Percentiles rank a stretch among this genome's conserved stretches.
Evolutionary conservation across 1,284 basidiomycete genomes (phyloP).

Genomic region (Inonotus hispidus): DNA sequence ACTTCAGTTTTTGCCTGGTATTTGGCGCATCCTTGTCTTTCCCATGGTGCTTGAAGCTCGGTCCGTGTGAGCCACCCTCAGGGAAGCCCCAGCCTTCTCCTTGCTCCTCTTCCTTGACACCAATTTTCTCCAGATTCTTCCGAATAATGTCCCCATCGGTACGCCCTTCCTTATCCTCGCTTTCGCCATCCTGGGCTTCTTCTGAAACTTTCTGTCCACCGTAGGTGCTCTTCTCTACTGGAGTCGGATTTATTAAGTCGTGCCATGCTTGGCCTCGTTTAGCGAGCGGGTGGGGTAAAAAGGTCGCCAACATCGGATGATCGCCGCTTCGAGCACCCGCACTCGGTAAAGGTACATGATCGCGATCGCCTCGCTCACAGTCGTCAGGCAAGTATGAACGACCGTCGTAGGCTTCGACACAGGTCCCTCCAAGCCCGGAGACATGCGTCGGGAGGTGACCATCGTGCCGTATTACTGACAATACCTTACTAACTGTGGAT

Average conservation of each 20-base stretch:
- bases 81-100: slow-evolving; percentile 14
- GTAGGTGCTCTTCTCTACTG: not conserved
- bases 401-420: slow-evolving; percentile 13
- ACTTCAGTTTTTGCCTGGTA: not conserved
- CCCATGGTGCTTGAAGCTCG: not conserved
- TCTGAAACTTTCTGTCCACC: not conserved
- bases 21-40: not conserved
- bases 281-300: slow-evolving; percentile 7
- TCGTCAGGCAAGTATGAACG: slow-evolving; percentile 17
- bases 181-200: not conserved
- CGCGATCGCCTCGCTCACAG: slow-evolving; percentile 2
- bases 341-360: slow-evolving; percentile 2
- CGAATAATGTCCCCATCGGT: not conserved
- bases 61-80: slow-evolving; percentile 15
- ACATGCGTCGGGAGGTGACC: slow-evolving; percentile 13
- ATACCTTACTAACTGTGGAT: not conserved
- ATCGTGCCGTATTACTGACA: slow-evolving; percentile 9
- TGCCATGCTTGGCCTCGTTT: slow-evolving; percentile 9
- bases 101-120: slow-evolving; percentile 5
- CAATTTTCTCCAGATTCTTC: not conserved
- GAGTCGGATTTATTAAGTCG: not conserved
- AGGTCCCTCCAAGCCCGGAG: slow-evolving; percentile 12
- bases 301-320: not conserved
- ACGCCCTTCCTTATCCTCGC: not conserved
- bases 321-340: slow-evolving; percentile 16